Percentiles rank a stretch among this genome's conserved stretches.
Conservation (phyloP, 352 stramenopile genomes). For the Phytophthora agathidicida region DNA sequence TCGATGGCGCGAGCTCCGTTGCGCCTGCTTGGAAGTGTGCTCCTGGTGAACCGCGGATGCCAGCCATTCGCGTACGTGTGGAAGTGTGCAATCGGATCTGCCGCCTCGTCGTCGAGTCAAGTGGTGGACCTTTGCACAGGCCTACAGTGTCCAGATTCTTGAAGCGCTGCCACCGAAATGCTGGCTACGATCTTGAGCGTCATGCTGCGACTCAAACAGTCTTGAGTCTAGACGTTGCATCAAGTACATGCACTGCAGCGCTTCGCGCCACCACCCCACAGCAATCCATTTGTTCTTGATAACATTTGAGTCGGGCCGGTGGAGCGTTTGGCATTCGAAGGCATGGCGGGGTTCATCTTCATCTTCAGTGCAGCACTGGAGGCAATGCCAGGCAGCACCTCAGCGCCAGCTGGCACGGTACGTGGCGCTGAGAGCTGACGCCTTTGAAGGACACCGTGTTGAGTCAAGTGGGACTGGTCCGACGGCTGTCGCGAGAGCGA, state of each 20-base stretch:
- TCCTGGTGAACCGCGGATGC: too few species aligned
- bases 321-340: background rate
- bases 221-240: too few species aligned
- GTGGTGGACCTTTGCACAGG: slow-evolving; percentile 1
- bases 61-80: slow-evolving; percentile 14
- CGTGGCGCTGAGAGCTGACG: slow-evolving; percentile 4
- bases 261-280: background rate
- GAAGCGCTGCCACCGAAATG: slow-evolving; percentile 22
- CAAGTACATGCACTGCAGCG: background rate
- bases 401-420: slow-evolving; percentile 21
- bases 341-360: slow-evolving; percentile 8
- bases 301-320: slow-evolving; percentile 7
- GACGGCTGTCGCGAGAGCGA: slow-evolving; percentile 10
- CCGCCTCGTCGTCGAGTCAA: slow-evolving; percentile 19
- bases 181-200: slow-evolving; percentile 2
- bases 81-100: slow-evolving; percentile 22
- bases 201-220: slow-evolving; percentile 5
- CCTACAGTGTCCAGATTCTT: slow-evolving; percentile 8
- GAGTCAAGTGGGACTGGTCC: slow-evolving; percentile 30
- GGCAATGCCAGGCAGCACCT: too few species aligned
- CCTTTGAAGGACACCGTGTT: slow-evolving; percentile 8
- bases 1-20: slow-evolving; percentile 8
- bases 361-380: slow-evolving; percentile 15
- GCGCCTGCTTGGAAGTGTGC: too few species aligned
- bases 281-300: slow-evolving; percentile 4